phyloP scores from a whole-genome alignment of 2,329 filamentous ascomycete genomes.

The Fusarium camptoceras region DNA sequence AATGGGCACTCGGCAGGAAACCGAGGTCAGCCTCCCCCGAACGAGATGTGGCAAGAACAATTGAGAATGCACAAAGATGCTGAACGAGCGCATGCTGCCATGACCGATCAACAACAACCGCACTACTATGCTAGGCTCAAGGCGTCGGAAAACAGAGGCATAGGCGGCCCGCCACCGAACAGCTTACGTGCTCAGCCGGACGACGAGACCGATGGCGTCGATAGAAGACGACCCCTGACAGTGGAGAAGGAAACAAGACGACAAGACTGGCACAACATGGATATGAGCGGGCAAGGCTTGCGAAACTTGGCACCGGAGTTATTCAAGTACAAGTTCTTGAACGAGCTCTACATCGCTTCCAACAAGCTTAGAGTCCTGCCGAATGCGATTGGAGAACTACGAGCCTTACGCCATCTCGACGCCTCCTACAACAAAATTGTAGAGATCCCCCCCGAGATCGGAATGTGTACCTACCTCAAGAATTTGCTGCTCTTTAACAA shows the following conservation, averaged over 20 bases:
- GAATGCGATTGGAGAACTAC: conserved; percentile 81
- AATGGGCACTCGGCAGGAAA: conserved; percentile 66
- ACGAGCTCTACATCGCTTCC: conserved; percentile 91
- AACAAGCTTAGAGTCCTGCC: conserved; percentile 90
- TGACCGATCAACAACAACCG: conserved; percentile 72
- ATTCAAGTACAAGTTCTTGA: conserved; percentile 89
- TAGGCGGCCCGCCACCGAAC: conserved; percentile 65
- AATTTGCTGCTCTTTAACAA: conserved; percentile 92
- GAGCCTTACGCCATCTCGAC: conserved; percentile 85
- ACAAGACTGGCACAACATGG: conserved; percentile 92
- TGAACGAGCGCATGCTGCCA: conserved; percentile 77
- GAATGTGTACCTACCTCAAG: conserved; percentile 95
- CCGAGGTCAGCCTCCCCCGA: conserved; percentile 65
- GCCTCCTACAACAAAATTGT: conserved; percentile 88
- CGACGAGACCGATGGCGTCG: conserved; percentile 66
- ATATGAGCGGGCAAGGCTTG: conserved; percentile 95
- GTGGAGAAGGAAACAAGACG: conserved; percentile 74
- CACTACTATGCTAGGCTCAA: conserved; percentile 80
- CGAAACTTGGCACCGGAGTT: conserved; percentile 82
- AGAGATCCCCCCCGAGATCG: conserved; percentile 87
- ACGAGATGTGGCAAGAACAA: conserved; percentile 89
- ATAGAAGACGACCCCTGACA: conserved; percentile 72
- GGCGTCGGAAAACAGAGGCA: conserved; percentile 76
- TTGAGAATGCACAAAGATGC: conserved; percentile 82
- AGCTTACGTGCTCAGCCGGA: conserved; percentile 61